Conservation (phyloP, 2,329 filamentous ascomycete genomes). For the Pezicula neosporulosa region DNA sequence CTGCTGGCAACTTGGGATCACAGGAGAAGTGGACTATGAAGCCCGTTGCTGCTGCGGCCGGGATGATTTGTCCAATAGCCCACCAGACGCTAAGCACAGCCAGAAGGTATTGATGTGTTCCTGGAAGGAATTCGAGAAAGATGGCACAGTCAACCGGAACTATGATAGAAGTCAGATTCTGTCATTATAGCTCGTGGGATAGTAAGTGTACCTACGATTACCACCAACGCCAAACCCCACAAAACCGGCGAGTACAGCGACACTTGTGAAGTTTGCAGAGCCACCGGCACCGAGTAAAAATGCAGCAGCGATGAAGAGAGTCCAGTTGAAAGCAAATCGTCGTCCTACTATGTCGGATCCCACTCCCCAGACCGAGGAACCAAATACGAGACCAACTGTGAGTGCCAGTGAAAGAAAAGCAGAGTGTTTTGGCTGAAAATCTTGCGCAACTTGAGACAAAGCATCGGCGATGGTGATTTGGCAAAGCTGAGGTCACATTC, state of each 20-base stretch:
- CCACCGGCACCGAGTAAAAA: slow-evolving; percentile 62
- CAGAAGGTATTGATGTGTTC: slow-evolving; percentile 24
- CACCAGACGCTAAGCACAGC: slow-evolving; percentile 26
- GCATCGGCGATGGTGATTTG: slow-evolving; percentile 57
- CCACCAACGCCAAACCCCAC: slow-evolving; percentile 60
- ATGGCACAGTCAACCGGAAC: slow-evolving; percentile 14
- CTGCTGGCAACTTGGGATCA: slow-evolving; percentile 5
- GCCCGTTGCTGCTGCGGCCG: slow-evolving; percentile 20
- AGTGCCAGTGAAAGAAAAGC: slow-evolving; percentile 56
- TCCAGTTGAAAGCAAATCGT: slow-evolving; percentile 63
- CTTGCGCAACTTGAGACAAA: slow-evolving; percentile 36
- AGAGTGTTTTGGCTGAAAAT: slow-evolving; percentile 51
- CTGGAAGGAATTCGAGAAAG: slow-evolving; percentile 27
- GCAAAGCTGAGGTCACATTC: slow-evolving; percentile 45
- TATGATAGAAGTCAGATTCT: not conserved
- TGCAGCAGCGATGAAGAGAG: slow-evolving; percentile 56
- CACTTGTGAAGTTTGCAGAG: slow-evolving; percentile 59
- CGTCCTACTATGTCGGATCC: slow-evolving; percentile 64
- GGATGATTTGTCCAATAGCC: slow-evolving; percentile 18
- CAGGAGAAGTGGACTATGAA: slow-evolving; percentile 25
- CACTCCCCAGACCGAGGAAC: slow-evolving; percentile 65
- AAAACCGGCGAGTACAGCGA: slow-evolving; percentile 59
- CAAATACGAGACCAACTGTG: slow-evolving; percentile 49
- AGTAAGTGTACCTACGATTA: slow-evolving; percentile 30
- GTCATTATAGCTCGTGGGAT: not conserved